Evolutionary conservation across 208 protist species (phyloP).

Genomic region (Trypanosomatidae sp.): DNA sequence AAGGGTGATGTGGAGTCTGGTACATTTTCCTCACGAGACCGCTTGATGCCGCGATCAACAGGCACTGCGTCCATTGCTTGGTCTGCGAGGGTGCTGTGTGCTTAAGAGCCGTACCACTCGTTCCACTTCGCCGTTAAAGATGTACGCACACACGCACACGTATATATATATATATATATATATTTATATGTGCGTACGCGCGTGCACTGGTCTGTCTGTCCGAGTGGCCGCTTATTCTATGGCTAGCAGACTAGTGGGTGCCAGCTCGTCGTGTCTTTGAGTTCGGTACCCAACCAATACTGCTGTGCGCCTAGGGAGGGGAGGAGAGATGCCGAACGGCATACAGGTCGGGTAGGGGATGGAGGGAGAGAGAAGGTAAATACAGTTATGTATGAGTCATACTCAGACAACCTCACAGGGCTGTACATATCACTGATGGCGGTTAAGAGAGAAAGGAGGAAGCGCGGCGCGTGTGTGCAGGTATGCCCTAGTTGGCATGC

Average conservation of each 20-base stretch:
- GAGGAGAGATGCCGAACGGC: neutral
- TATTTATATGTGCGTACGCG: neutral
- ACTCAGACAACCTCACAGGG: neutral
- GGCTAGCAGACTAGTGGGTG: neutral
- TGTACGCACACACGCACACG: neutral
- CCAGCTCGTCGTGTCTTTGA: neutral
- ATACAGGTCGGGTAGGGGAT: neutral
- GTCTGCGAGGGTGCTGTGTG: neutral
- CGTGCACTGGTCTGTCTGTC: neutral
- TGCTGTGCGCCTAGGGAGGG: neutral
- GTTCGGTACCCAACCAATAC: neutral
- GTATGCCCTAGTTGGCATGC: neutral
- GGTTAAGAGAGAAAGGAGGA: neutral
- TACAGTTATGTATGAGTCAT: neutral
- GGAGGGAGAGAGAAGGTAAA: neutral
- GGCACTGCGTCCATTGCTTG: neutral
- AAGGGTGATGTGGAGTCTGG: no score
- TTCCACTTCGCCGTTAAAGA: neutral
- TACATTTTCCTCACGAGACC: neutral
- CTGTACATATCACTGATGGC: neutral
- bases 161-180: slow-evolving; percentile 1
- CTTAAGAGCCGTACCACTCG: neutral
- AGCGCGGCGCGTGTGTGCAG: neutral
- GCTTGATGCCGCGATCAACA: slow-evolving; percentile 6
- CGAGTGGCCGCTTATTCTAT: neutral